Conservation (phyloP, 2,329 filamentous ascomycete species). For the Myriosclerotinia duriaeana region DNA sequence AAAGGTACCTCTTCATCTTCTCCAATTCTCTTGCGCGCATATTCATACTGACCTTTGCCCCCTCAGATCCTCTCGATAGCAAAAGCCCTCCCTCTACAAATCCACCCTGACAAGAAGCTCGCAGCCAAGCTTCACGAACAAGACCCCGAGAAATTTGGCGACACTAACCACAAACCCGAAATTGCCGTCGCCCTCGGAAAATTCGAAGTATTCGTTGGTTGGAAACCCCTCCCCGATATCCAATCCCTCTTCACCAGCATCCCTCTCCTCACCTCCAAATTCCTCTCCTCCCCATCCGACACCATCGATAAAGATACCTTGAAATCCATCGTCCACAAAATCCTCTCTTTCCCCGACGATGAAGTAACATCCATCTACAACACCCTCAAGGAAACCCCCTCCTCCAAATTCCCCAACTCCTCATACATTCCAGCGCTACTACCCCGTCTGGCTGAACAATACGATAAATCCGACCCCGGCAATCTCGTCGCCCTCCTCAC, state of each 20-base stretch:
- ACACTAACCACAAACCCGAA: conserved; percentile 74
- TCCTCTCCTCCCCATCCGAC: conserved; percentile 32
- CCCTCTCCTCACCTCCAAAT: conserved; percentile 30
- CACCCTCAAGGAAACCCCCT: conserved; percentile 50
- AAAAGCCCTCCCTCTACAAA: conserved; percentile 72
- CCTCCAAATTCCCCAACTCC: conserved; percentile 50
- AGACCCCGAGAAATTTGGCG: conserved; percentile 65
- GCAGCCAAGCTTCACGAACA: conserved; percentile 62
- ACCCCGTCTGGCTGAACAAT: conserved; percentile 63
- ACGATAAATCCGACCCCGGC: conserved; percentile 62
- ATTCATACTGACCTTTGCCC: neutral
- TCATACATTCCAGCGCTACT: conserved; percentile 64
- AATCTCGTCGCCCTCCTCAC: conserved; percentile 67
- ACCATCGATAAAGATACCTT: conserved; percentile 58
- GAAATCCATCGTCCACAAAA: conserved; percentile 50
- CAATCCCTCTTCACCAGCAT: conserved; percentile 51
- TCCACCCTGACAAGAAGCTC: conserved; percentile 70
- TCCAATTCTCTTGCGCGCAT: conserved; percentile 20
- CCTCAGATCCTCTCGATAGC: conserved; percentile 66
- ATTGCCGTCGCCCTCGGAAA: conserved; percentile 70
- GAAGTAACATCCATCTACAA: conserved; percentile 48
- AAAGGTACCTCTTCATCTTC: conserved; percentile 49
- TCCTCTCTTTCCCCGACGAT: conserved; percentile 48
- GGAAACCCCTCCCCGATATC: conserved; percentile 64
- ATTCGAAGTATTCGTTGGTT: conserved; percentile 76